These are phyloP conservation scores for Miscanthus lutarioriparius DNA, from an alignment of 176 grass and related monocot genomes.

Conservation along the genomic window DNA sequence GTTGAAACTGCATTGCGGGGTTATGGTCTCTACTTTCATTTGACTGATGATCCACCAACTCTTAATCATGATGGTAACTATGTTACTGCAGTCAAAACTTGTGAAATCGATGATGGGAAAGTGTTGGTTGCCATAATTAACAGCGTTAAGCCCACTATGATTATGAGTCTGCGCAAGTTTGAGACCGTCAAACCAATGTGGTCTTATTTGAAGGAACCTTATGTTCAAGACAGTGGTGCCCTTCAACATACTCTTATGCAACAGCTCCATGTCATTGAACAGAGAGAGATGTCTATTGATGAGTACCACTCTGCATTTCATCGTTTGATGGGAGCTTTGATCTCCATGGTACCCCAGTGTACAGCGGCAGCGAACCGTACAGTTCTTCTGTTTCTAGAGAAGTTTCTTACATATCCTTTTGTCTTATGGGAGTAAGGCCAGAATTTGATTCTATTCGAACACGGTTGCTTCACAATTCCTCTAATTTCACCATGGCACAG, in stretches of 20 bases:
- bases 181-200: background rate
- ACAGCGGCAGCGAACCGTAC: background rate
- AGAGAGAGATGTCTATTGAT: background rate
- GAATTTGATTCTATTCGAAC: background rate
- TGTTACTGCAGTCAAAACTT: background rate
- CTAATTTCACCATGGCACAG: background rate
- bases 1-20: too few species aligned
- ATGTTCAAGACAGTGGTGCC: background rate
- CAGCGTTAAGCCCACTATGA: too few species aligned
- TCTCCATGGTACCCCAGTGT: background rate
- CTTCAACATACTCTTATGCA: background rate
- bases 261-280: background rate
- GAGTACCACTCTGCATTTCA: background rate
- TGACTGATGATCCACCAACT: too few species aligned
- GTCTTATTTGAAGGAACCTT: background rate
- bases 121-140: too few species aligned
- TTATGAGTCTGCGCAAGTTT: background rate
- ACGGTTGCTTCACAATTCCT: background rate
- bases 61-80: too few species aligned
- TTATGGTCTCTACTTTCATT: too few species aligned
- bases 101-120: too few species aligned
- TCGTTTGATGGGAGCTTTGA: background rate
- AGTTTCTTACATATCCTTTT: background rate
- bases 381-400: background rate
- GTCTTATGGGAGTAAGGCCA: background rate